Conservation (phyloP, 2,329 filamentous ascomycete genomes). For the Neonectria faginata region DNA sequence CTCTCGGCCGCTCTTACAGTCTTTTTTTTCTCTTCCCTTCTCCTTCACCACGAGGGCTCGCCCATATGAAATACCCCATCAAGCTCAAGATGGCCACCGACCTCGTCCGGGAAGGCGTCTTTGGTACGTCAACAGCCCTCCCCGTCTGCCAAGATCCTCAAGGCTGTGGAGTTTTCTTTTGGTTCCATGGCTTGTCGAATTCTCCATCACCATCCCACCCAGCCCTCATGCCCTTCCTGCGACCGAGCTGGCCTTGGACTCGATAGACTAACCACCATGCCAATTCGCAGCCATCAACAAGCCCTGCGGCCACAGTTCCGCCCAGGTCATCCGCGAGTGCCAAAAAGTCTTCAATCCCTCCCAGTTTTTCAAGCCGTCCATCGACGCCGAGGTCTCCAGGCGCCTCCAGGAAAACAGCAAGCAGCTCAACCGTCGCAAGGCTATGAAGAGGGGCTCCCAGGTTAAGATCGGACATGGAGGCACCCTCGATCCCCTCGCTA, state of each 20-base stretch:
- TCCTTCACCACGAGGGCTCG: slow-evolving; percentile 29
- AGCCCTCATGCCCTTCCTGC: not conserved
- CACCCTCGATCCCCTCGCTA: slow-evolving; percentile 93
- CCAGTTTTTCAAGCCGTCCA: slow-evolving; percentile 79
- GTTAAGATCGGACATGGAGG: slow-evolving; percentile 98
- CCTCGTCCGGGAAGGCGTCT: slow-evolving; percentile 67
- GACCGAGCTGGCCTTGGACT: slow-evolving; percentile 4
- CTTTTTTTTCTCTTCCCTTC: slow-evolving; percentile 22
- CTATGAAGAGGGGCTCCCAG: slow-evolving; percentile 69
- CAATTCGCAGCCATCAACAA: slow-evolving; percentile 84
- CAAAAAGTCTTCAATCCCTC: slow-evolving; percentile 88
- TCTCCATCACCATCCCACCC: not conserved
- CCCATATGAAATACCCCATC: slow-evolving; percentile 49
- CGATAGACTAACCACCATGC: slow-evolving; percentile 12
- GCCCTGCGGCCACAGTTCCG: slow-evolving; percentile 86
- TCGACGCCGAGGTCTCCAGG: slow-evolving; percentile 70
- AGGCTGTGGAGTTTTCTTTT: not conserved
- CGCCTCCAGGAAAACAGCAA: slow-evolving; percentile 68
- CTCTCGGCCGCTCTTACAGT: slow-evolving; percentile 17
- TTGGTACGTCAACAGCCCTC: slow-evolving; percentile 58
- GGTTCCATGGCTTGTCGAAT: not conserved
- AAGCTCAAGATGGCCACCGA: slow-evolving; percentile 65
- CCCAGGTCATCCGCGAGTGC: slow-evolving; percentile 89
- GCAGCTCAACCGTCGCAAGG: slow-evolving; percentile 69
- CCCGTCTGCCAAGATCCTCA: slow-evolving; percentile 1